phyloP scores from a whole-genome alignment of 2,329 filamentous ascomycete species.

The Pseudogymnoascus sp. region DNA sequence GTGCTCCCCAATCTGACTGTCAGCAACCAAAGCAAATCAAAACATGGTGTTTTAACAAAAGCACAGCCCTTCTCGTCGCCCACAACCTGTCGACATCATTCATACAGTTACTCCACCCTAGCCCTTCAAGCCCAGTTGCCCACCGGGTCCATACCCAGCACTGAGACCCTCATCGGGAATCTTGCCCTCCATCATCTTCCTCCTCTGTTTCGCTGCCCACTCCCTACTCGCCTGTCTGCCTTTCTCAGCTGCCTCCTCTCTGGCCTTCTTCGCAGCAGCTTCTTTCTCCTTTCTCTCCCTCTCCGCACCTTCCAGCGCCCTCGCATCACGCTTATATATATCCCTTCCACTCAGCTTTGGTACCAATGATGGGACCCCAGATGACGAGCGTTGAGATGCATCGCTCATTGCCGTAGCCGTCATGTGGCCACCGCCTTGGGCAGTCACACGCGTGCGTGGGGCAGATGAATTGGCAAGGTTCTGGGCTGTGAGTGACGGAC shows the following conservation, averaged over 20 bases:
- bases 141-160: slow-evolving; percentile 23
- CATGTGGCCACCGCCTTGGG: slow-evolving; percentile 4
- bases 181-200: slow-evolving; percentile 19
- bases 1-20: background rate
- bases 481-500: slow-evolving; percentile 29
- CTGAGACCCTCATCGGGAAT: slow-evolving; percentile 20
- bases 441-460: slow-evolving; percentile 22
- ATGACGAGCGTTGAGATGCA: background rate
- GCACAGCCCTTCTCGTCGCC: background rate
- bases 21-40: slow-evolving; percentile 1
- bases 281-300: slow-evolving; percentile 51
- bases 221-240: slow-evolving; percentile 53
- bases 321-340: slow-evolving; percentile 48
- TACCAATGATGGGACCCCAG: background rate
- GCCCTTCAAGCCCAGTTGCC: slow-evolving; percentile 20
- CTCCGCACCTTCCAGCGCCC: slow-evolving; percentile 41
- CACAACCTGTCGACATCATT: background rate
- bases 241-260: slow-evolving; percentile 55
- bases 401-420: background rate
- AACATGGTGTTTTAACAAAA: background rate
- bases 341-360: slow-evolving; percentile 39
- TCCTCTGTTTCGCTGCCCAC: slow-evolving; percentile 53
- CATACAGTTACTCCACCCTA: background rate
- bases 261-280: slow-evolving; percentile 45
- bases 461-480: slow-evolving; percentile 27